Conservation (phyloP, 2,329 filamentous ascomycete species). For the Diplodia corticola region DNA sequence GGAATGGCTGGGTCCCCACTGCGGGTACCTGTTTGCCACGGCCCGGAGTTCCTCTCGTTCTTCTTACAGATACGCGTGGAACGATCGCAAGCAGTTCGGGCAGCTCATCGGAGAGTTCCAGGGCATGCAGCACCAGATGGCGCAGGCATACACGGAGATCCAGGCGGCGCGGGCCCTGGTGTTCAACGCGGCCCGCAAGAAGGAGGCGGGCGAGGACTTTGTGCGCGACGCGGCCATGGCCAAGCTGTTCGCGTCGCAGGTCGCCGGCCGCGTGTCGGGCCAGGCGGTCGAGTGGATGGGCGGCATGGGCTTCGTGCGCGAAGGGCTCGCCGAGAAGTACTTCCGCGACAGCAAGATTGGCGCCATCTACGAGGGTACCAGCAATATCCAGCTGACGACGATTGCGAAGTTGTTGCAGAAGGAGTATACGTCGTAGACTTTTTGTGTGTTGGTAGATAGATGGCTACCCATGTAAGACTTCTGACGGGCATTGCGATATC, state of each 20-base stretch:
- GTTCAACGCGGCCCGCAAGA: slow-evolving; percentile 95
- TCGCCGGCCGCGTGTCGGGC: slow-evolving; percentile 82
- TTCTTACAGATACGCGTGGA: slow-evolving; percentile 79
- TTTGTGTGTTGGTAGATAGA: background rate
- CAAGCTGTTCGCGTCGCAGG: slow-evolving; percentile 91
- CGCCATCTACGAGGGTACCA: slow-evolving; percentile 93
- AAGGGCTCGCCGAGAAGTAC: slow-evolving; percentile 96
- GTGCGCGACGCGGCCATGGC: slow-evolving; percentile 97
- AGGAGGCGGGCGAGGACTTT: slow-evolving; percentile 95
- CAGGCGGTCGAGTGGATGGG: slow-evolving; percentile 98
- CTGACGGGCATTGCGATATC: too few relatives aligned
- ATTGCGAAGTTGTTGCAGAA: slow-evolving; percentile 71
- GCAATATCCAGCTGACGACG: slow-evolving; percentile 70
- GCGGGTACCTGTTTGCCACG: too few relatives aligned
- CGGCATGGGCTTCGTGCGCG: slow-evolving; percentile 96
- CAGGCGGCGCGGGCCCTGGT: slow-evolving; percentile 86
- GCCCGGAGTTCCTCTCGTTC: slow-evolving; percentile 2
- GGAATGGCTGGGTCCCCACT: background rate
- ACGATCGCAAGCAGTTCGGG: slow-evolving; percentile 96
- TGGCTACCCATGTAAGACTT: slow-evolving; percentile 33
- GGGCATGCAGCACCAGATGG: slow-evolving; percentile 98
- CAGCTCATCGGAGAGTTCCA: slow-evolving; percentile 94
- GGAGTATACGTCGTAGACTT: slow-evolving; percentile 59
- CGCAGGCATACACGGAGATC: slow-evolving; percentile 94
- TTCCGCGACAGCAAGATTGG: slow-evolving; percentile 98